phyloP scores from a whole-genome alignment of 2,329 filamentous ascomycete genomes.

The Aspergillus spinulosporus region DNA sequence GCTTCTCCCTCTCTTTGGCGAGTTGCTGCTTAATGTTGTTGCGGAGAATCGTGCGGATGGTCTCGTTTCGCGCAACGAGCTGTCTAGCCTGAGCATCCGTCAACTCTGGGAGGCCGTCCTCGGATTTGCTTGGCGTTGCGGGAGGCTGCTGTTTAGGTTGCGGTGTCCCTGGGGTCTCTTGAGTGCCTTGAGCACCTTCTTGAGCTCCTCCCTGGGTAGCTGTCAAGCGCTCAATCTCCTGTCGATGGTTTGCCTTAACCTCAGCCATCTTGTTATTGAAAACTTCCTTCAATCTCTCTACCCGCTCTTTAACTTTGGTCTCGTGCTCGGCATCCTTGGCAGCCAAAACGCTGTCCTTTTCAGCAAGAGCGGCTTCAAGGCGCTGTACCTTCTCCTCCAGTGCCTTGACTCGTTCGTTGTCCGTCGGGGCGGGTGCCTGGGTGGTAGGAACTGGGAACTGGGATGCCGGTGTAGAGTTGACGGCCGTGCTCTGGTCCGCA shows the following conservation, averaged over 20 bases:
- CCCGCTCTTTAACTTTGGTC: slow-evolving; percentile 48
- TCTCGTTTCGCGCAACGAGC: slow-evolving; percentile 52
- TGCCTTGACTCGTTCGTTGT: slow-evolving; percentile 60
- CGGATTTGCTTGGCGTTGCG: slow-evolving; percentile 32
- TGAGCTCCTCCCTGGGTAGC: slow-evolving; percentile 39
- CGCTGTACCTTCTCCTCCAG: slow-evolving; percentile 62
- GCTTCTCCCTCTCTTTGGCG: slow-evolving; percentile 42
- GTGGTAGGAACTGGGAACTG: slow-evolving; percentile 33
- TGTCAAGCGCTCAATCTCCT: slow-evolving; percentile 51
- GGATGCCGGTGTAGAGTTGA: slow-evolving; percentile 34
- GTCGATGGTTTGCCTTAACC: slow-evolving; percentile 51
- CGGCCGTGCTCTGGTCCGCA: slow-evolving; percentile 52
- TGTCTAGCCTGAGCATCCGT: slow-evolving; percentile 53
- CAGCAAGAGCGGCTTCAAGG: slow-evolving; percentile 53
- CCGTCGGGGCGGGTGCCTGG: slow-evolving; percentile 24
- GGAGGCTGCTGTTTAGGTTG: slow-evolving; percentile 27
- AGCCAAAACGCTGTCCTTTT: slow-evolving; percentile 48
- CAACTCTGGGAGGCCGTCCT: slow-evolving; percentile 43
- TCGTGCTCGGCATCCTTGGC: slow-evolving; percentile 54
- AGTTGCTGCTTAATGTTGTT: slow-evolving; percentile 60
- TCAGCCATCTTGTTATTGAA: slow-evolving; percentile 69
- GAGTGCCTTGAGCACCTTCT: slow-evolving; percentile 2
- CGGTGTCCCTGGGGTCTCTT: slow-evolving; percentile 25
- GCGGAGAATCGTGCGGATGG: slow-evolving; percentile 51
- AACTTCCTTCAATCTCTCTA: slow-evolving; percentile 64